A percentile compares a stretch with the other conserved stretches of the same genome.
Evolutionary conservation across 108 stramenopile species (phyloP).

Genomic region (Mediolabrus comicus): DNA sequence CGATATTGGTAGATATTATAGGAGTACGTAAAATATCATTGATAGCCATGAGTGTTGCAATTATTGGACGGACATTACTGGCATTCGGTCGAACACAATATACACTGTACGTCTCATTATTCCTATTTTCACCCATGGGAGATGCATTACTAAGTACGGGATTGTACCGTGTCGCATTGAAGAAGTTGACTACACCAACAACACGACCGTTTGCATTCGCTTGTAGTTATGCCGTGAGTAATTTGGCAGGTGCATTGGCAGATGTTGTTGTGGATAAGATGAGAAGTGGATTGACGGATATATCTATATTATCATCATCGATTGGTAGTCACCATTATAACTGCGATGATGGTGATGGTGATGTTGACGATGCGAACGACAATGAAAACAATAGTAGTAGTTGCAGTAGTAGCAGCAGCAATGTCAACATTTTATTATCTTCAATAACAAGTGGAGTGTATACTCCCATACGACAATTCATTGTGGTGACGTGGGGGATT

Average conservation of each 20-base stretch:
- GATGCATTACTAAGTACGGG: constrained; percentile 40
- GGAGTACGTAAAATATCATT: constrained; percentile 25
- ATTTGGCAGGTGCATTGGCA: constrained; percentile 33
- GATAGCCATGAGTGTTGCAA: constrained; percentile 20
- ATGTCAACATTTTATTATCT: no score
- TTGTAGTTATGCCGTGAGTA: constrained; percentile 25
- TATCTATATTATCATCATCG: background rate
- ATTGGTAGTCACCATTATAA: no score
- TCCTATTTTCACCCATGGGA: constrained; percentile 28
- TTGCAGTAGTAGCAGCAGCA: no score
- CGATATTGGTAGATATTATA: constrained; percentile 28
- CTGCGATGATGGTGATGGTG: background rate
- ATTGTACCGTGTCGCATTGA: constrained; percentile 41
- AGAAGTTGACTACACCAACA: constrained; percentile 39
- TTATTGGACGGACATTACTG: constrained; percentile 28
- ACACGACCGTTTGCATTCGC: constrained; percentile 35
- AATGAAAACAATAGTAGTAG: no score
- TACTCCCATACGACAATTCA: constrained; percentile 36
- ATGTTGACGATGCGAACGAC: no score
- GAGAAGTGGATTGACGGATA: constrained; percentile 11
- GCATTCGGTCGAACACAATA: constrained; percentile 21
- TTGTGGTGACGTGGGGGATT: constrained; percentile 32
- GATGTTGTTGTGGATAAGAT: constrained; percentile 27
- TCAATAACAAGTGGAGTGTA: constrained; percentile 19
- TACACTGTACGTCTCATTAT: constrained; percentile 6